phyloP scores from a whole-genome alignment of 2,329 filamentous ascomycete species.

The Ophiocordyceps camponoti-saundersi region DNA sequence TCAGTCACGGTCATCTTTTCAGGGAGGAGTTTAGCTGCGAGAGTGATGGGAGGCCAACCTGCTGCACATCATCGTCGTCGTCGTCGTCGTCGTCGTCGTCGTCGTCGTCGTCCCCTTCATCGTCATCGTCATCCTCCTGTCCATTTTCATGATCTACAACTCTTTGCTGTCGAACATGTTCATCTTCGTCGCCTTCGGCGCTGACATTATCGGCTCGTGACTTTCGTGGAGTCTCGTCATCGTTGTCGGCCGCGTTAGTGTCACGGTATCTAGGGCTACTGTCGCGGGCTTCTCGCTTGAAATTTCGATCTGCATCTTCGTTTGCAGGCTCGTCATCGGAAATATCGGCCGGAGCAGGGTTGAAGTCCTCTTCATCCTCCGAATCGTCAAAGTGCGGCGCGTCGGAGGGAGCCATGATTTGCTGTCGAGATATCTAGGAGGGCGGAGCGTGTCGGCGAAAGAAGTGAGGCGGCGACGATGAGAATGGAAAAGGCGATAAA shows the following conservation, averaged over 20 bases:
- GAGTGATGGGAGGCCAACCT: conserved; percentile 20
- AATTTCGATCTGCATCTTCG: conserved; percentile 17
- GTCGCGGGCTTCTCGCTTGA: conserved; percentile 20
- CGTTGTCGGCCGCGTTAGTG: conserved; percentile 16
- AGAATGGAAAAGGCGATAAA: not conserved
- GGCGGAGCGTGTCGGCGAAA: no score
- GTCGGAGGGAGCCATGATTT: conserved; percentile 27
- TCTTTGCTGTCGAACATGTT: conserved; percentile 5
- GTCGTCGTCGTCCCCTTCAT: conserved; percentile 28
- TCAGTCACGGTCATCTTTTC: conserved; percentile 4
- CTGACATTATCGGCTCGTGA: conserved; percentile 10
- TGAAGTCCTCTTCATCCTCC: conserved; percentile 79
- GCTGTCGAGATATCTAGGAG: not conserved
- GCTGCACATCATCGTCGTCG: conserved; percentile 52
- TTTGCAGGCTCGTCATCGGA: conserved; percentile 43
- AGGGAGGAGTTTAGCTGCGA: no score
- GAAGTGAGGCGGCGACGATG: no score
- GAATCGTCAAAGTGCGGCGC: conserved; percentile 38
- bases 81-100: conserved; percentile 48
- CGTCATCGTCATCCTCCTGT: conserved; percentile 20
- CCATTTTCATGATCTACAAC: conserved; percentile 17
- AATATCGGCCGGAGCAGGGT: conserved; percentile 56
- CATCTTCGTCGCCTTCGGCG: conserved; percentile 24
- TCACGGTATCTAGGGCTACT: conserved; percentile 13
- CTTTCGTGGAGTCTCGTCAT: conserved; percentile 11